These are phyloP conservation scores for Grosmannia serpens DNA, from an alignment of 2,329 filamentous ascomycete species.

Conservation along the genomic window DNA sequence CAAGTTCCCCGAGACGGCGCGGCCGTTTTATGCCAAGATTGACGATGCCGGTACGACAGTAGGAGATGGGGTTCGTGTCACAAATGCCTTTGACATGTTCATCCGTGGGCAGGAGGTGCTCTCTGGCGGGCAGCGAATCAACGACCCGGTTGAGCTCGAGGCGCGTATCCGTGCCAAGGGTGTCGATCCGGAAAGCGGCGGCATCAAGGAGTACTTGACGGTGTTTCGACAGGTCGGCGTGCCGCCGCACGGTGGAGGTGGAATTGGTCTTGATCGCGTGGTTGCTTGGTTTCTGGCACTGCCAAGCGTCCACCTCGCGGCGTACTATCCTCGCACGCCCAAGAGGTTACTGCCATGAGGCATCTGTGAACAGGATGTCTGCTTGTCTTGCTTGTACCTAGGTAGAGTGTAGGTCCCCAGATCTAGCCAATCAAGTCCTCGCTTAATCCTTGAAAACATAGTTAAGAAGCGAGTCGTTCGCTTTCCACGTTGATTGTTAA, in stretches of 20 bases:
- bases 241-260: constrained; percentile 78
- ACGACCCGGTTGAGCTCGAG: constrained; percentile 65
- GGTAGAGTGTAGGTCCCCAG: too few species aligned
- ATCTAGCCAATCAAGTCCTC: too few species aligned
- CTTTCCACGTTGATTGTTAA: too few species aligned
- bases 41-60: constrained; percentile 55
- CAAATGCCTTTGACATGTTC: constrained; percentile 71
- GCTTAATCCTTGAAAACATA: too few species aligned
- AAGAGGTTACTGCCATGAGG: constrained; percentile 43
- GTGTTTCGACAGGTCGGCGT: constrained; percentile 70
- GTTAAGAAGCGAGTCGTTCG: too few species aligned
- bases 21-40: constrained; percentile 87
- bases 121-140: constrained; percentile 83
- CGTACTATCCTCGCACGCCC: constrained; percentile 47
- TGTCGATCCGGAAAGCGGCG: constrained; percentile 59
- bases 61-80: constrained; percentile 20
- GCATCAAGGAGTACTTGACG: constrained; percentile 80
- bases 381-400: too few species aligned
- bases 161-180: constrained; percentile 68
- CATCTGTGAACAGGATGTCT: not conserved
- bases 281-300: constrained; percentile 52
- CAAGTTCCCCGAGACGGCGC: constrained; percentile 82
- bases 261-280: constrained; percentile 80
- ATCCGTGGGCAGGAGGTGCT: constrained; percentile 88
- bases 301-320: constrained; percentile 45